Evolutionary conservation across 805 yeast genomes (phyloP), one percentile per base, ranked within the genome.

Genomic region (Sugiyamaella chiloensis): DNA sequence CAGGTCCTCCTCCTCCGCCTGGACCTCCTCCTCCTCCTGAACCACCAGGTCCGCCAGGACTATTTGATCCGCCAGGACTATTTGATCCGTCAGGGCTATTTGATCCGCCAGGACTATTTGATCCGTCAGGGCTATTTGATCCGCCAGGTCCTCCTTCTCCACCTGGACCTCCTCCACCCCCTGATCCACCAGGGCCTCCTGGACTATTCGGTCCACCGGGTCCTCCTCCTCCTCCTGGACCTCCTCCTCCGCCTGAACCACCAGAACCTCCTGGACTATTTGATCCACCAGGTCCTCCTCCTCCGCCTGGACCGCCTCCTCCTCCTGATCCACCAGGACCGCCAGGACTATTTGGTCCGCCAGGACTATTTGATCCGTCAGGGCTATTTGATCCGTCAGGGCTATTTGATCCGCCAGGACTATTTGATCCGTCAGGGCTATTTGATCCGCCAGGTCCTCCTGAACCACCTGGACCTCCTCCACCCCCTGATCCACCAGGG

Each of bases 131-230:
- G 5, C 24, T 7, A 14, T 44, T 41, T n/a, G 42, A 24, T n/a
- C 44, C 44, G n/a, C 50, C 48, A 7, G 41, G 9, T 11, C 42
- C 42, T 11, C 49, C 46, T 8, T 24, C 12, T 4, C 52, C 47
- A 9, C 51, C 51, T 27, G 52, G 45, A n/a, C 46, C 41, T 24
- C 47, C 47, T 37, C 17, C 17, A 7, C 42, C 53, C 14, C 40
- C 27, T n/a, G 39, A 32, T 9, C 46, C 40, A 17, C 46, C 45
- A n/a, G 46, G 8, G 3, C 45, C 40, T 5, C 47, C 51, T 12
- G 39, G 14, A 7, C 51, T 44, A 26, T 23, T 40, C 12, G 48
- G 46, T 24, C 35, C 30, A 17, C 48, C 53, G 14, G 35, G 6
- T 14, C 46, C 35, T 6, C 48, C 45, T 8, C 47, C 23, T 11